Evolutionary conservation across 192 early-diverging fungal genomes (phyloP).

Genomic region (Gaertneriomyces semiglobifer): DNA sequence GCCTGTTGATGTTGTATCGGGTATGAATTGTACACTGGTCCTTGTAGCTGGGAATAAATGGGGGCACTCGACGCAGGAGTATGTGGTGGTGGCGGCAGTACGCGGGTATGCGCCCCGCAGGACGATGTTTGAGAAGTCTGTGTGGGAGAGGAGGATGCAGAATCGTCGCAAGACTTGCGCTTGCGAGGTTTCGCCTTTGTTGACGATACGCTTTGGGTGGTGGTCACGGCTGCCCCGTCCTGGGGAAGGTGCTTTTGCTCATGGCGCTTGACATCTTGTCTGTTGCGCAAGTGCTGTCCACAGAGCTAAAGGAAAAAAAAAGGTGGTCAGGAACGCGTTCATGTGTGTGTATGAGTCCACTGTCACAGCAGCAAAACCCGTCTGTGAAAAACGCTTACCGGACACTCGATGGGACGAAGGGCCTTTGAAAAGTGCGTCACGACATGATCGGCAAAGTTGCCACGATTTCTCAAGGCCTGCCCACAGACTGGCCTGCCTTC

Average conservation of each 20-base stretch:
- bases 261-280: slow-evolving; percentile 34
- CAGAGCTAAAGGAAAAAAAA: slow-evolving; percentile 18
- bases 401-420: slow-evolving; percentile 25
- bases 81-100: too few relatives aligned
- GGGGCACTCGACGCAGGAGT: too few relatives aligned
- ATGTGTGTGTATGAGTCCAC: slow-evolving; percentile 4
- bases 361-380: neutral
- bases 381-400: slow-evolving; percentile 13
- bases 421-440: slow-evolving; percentile 28
- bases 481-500: slow-evolving; percentile 24
- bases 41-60: too few relatives aligned
- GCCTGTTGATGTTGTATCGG: too few relatives aligned
- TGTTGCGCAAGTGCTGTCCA: slow-evolving; percentile 19
- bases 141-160: too few relatives aligned
- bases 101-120: too few relatives aligned
- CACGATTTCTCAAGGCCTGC: slow-evolving; percentile 24
- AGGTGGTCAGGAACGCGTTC: neutral
- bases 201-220: too few relatives aligned
- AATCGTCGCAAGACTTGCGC: too few relatives aligned
- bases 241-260: slow-evolving; percentile 23
- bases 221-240: too few relatives aligned
- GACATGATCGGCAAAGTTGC: slow-evolving; percentile 35
- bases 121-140: too few relatives aligned
- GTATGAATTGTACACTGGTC: too few relatives aligned
- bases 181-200: too few relatives aligned